Evolutionary conservation across 768 basidiomycete species (phyloP), one percentile per base, ranked within the genome.

Genomic region (Piloderma croceum): DNA sequence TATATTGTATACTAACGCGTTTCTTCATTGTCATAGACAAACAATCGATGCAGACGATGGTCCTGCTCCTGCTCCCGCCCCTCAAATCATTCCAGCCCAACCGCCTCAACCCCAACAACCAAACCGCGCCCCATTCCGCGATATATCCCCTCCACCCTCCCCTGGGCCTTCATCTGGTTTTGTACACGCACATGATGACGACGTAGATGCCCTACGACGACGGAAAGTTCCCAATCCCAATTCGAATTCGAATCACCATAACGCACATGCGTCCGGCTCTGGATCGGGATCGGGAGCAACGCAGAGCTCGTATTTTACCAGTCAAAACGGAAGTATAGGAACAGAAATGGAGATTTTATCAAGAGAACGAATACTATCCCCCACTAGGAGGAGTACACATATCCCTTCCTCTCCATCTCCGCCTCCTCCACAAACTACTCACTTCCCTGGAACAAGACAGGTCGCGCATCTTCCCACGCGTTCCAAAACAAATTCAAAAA

Each of bases 101-200:
- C 34, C 32, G 34, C 44, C 29, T 45, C 38, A 55, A 48, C 20
- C 45, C 24, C 41, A 20, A 31, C 19, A 44, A 34, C 39, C 37
- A 13, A 25, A 53, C n/a, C 53, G 70, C 39, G 56, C 67, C 50
- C 57, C 73, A 53, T 42, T 69, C 18, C 53, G 60, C 24, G 67
- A 68, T 38, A 68, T 69, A 12, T 55, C 62, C n/a, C 57, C 61
- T 5, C 64, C 39, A 13, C 61, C 58, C 17, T 49, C 58, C 1
- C 53, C 60, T 17, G 45, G 45, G 7, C 20, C 34, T 20, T 29
- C 27, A 29, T 9, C 10, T 15, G 15, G 9, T 9, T n/a, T n/a
- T n/a, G n/a, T n/a, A n/a, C 37, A 41, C 12, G 44, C 45, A 21
- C 54, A 58, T 19, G 57, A 65, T 17, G 66, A 71, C 31, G 70